phyloP scores from a whole-genome alignment of 2,329 filamentous ascomycete genomes.

The Penicillium sp. region DNA sequence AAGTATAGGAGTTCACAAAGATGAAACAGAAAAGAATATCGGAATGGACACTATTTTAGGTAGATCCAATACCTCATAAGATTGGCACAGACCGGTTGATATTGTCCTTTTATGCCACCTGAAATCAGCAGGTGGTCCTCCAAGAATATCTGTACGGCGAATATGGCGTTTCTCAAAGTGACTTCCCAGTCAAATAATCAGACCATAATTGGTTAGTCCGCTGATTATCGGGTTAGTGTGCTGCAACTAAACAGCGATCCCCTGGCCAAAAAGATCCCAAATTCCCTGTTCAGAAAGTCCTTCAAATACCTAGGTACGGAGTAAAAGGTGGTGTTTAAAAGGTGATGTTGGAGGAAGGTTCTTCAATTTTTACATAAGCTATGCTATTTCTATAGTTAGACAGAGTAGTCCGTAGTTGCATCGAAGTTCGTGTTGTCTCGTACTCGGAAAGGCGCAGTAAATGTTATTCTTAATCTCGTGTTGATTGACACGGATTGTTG shows the following conservation, averaged over 20 bases:
- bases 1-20: neutral
- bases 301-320: neutral
- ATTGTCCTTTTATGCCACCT: neutral
- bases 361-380: neutral
- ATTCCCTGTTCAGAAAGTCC: neutral
- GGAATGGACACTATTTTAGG: neutral
- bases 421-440: neutral
- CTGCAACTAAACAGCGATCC: neutral
- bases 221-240: neutral
- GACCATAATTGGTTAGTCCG: neutral
- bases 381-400: neutral
- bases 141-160: neutral
- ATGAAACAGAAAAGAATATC: neutral
- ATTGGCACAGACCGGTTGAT: neutral
- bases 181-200: neutral
- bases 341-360: neutral
- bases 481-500: neutral
- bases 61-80: neutral
- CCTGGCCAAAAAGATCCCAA: neutral
- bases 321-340: neutral
- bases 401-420: neutral
- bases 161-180: neutral
- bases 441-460: neutral
- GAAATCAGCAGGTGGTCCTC: slow-evolving; percentile 4
- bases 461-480: neutral